Evolutionary conservation across 192 early-diverging fungal species (phyloP), one percentile per base, ranked within the genome.

Genomic region (Linnemannia zychae): DNA sequence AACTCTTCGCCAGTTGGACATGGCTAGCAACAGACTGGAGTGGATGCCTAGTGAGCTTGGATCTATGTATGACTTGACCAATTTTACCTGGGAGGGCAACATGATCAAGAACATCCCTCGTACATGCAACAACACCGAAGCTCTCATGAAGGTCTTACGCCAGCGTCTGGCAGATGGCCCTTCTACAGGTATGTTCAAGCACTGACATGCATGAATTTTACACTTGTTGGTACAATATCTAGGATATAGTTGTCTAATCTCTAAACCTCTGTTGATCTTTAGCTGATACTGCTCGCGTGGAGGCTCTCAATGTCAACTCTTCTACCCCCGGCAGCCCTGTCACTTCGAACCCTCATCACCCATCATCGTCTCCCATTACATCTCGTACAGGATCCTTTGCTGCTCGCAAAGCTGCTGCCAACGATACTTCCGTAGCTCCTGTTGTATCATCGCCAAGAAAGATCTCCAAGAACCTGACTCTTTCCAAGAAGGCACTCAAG

Each of bases 31-130:
- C 77, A 77, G 80, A 18, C 74, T 92, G 69, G 79, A 80, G 38
- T 33, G 36, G 47, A 81, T 92, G 22, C 88, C 89, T 18, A 50
- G 78, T 13, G 88, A 88, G 46, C 73, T 92, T 24, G 90, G 91
- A 17, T 67, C 71, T 40, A 80, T 92, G 60, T n/a, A 71, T 34
- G 67, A 88, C 60, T 72, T 92, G 44, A 86, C 84, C 11, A 81
- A 84, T 15, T 84, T 92, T 57, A 67, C 72, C 4, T 92, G 88
- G 87, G 87, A 90, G 63, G 90, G 90, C 5, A 92, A 92, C 49
- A 90, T 88, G 31, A 60, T 91, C 36, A 77, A 84, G 24, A 87
- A 89, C 48, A 73, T 85, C 13, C 82, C 89, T 11, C 82, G 84
- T 28, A 77, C 82, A 7, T 36, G 16, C 2, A 89, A 76, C 48